Percentiles rank a stretch among this genome's conserved stretches.
Evolutionary conservation across 2,329 filamentous ascomycete genomes (phyloP).

Genomic region (Fusarium virguliforme): DNA sequence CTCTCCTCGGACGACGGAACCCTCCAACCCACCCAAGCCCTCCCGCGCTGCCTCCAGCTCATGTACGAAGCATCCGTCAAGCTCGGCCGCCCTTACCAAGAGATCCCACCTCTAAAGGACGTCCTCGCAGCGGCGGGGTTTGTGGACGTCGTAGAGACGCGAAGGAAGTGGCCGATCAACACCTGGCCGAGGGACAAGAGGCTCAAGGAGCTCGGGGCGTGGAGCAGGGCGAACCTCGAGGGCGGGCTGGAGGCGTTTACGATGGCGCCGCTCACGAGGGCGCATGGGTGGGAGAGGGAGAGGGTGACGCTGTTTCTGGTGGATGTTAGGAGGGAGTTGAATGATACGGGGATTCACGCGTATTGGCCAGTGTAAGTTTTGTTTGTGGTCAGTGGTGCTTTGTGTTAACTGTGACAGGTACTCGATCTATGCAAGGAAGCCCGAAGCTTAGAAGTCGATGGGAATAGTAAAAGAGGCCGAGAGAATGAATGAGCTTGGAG

Average conservation of each 20-base stretch:
- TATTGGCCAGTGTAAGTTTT: constrained; percentile 30
- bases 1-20: constrained; percentile 41
- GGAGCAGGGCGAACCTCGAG: constrained; percentile 34
- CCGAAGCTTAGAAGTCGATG: background rate
- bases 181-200: constrained; percentile 39
- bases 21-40: constrained; percentile 32
- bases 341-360: constrained; percentile 17
- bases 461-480: background rate
- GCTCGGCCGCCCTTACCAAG: constrained; percentile 39
- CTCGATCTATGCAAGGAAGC: background rate
- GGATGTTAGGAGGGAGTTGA: constrained; percentile 25
- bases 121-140: constrained; percentile 43
- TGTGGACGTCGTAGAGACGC: constrained; percentile 31
- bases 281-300: constrained; percentile 32
- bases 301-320: constrained; percentile 24
- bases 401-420: background rate
- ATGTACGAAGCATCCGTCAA: constrained; percentile 46
- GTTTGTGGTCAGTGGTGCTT: background rate
- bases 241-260: constrained; percentile 40
- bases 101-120: constrained; percentile 34
- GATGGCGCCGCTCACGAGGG: constrained; percentile 39
- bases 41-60: constrained; percentile 43
- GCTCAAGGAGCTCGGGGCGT: constrained; percentile 38
- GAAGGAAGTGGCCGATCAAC: constrained; percentile 45
- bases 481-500: background rate